These are phyloP conservation scores for Pseudogymnoascus sp. DNA, from an alignment of 2,329 filamentous ascomycete species.

Conservation along the genomic window DNA sequence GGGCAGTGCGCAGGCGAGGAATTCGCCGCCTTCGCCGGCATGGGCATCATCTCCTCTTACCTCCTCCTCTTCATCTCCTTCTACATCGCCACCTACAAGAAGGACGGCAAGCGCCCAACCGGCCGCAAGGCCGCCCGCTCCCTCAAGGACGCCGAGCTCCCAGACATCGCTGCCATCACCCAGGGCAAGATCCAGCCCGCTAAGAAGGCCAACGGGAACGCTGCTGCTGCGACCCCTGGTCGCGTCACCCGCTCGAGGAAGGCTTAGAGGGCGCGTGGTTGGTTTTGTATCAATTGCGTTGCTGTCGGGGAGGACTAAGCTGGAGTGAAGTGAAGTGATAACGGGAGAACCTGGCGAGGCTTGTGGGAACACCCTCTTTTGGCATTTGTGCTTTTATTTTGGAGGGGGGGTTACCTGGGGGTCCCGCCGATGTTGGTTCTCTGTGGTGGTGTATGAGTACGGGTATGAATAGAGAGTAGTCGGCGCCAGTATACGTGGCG, in stretches of 20 bases:
- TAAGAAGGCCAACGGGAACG: conserved; percentile 39
- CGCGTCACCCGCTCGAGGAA: conserved; percentile 28
- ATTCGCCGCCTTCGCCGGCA: conserved; percentile 88
- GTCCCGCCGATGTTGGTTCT: background rate
- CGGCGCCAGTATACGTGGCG: background rate
- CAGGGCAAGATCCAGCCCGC: conserved; percentile 38
- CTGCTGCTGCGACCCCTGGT: conserved; percentile 26
- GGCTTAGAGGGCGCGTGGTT: conserved; percentile 19
- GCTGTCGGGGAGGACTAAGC: background rate
- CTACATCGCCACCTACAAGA: conserved; percentile 95
- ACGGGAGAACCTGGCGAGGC: background rate
- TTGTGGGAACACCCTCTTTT: background rate
- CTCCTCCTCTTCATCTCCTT: conserved; percentile 97
- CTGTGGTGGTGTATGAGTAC: background rate
- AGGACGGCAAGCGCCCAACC: conserved; percentile 69
- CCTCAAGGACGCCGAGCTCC: conserved; percentile 32
- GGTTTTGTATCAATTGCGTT: background rate
- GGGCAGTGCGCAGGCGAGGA: conserved; percentile 92
- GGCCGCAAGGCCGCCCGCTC: conserved; percentile 64
- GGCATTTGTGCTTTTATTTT: background rate
- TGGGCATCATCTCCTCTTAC: conserved; percentile 88
- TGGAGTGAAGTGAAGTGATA: background rate
- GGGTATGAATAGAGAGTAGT: background rate
- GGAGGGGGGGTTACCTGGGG: background rate
- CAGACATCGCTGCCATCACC: conserved; percentile 26